Percentiles rank a stretch among this genome's conserved stretches.
Conservation (phyloP, 2,329 filamentous ascomycete genomes). For the Passalora sequoiae region DNA sequence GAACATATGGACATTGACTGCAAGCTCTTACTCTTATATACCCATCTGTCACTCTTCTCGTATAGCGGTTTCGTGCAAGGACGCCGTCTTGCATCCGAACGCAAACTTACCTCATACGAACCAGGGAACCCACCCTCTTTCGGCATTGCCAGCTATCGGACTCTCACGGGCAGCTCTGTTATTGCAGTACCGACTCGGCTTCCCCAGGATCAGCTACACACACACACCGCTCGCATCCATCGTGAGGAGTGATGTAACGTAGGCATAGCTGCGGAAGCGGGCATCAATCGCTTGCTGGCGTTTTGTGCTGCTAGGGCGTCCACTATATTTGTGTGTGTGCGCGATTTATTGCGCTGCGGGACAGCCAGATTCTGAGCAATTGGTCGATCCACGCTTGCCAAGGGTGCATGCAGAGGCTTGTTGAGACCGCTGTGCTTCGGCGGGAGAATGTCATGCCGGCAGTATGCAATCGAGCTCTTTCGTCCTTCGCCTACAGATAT, state of each 20-base stretch:
- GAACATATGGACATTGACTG: no score
- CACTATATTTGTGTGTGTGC: no score
- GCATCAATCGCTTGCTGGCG: neutral
- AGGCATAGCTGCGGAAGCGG: neutral
- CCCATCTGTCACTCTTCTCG: no score
- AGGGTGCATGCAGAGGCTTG: neutral
- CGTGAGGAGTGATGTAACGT: neutral
- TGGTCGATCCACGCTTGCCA: neutral
- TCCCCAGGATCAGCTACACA: neutral
- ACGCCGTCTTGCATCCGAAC: no score
- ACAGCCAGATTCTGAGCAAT: neutral
- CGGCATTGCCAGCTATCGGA: neutral
- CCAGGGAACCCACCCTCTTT: neutral
- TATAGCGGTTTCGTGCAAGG: no score
- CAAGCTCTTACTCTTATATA: no score
- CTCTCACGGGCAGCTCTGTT: no score
- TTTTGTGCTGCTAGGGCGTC: neutral
- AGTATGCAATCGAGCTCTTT: neutral
- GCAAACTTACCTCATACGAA: neutral
- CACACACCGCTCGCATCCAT: neutral
- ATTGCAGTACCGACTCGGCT: neutral
- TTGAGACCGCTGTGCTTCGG: neutral
- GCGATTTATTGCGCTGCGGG: no score
- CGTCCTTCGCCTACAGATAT: no score
- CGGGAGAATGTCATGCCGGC: neutral